Evolutionary conservation across 129 eudicot genomes (phyloP).

Genomic region (Pseudognaphalium luteoalbum): DNA sequence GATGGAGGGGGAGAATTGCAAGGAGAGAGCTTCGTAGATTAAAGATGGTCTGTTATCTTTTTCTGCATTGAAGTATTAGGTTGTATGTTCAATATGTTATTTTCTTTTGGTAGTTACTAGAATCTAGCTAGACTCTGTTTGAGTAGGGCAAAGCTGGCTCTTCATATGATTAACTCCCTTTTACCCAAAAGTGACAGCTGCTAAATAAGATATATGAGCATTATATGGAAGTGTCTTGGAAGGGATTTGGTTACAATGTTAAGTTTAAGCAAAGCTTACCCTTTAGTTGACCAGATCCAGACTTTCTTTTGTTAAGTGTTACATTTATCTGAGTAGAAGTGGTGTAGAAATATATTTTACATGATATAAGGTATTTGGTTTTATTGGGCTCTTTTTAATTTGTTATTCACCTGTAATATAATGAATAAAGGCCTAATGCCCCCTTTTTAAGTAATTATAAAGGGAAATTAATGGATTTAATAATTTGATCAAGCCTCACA

Average conservation of each 20-base stretch:
- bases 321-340: not conserved
- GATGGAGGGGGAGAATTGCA: slow-evolving; percentile 89
- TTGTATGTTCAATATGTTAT: not conserved
- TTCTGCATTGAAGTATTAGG: not conserved
- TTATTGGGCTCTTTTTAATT: no score
- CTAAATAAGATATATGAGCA: no score
- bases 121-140: not conserved
- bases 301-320: not conserved
- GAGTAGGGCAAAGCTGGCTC: not conserved
- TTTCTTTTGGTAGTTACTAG: not conserved
- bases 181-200: no score
- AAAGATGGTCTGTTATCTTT: slow-evolving; percentile 63
- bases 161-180: not conserved
- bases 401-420: not conserved
- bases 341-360: not conserved
- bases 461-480: not conserved
- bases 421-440: slow-evolving; percentile 10
- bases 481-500: not conserved
- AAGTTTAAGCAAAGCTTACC: not conserved
- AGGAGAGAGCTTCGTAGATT: slow-evolving; percentile 84
- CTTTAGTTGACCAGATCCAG: not conserved
- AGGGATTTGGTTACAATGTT: not conserved
- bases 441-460: not conserved
- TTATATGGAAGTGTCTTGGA: no score
- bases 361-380: not conserved